Percentiles rank a stretch among this genome's conserved stretches.
phyloP scores from a whole-genome alignment of 2,329 filamentous ascomycete species.

The Onygenales sp. region DNA sequence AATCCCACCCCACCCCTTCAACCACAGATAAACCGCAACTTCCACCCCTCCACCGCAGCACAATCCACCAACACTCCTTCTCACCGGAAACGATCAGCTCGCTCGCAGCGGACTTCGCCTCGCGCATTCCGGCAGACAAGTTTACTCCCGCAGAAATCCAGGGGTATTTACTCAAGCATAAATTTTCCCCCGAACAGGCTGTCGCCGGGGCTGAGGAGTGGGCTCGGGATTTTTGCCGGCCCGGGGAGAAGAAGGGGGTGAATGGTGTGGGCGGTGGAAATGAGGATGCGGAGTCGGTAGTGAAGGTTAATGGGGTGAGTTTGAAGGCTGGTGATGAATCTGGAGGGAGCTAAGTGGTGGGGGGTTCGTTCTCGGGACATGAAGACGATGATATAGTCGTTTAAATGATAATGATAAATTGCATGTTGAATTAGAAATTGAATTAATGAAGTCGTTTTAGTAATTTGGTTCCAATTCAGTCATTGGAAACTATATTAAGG shows the following conservation, averaged over 20 bases:
- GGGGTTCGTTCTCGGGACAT: too few relatives aligned
- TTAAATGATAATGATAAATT: too few relatives aligned
- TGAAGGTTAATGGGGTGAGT: not conserved
- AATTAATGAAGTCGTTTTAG: too few relatives aligned
- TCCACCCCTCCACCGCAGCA: not conserved
- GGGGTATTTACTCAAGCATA: slow-evolving; percentile 24
- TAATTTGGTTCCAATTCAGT: too few relatives aligned
- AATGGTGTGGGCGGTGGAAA: not conserved
- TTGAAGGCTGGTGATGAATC: not conserved
- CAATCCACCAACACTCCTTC: not conserved
- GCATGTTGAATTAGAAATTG: too few relatives aligned
- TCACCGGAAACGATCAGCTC: slow-evolving; percentile 11
- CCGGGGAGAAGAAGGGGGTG: too few relatives aligned
- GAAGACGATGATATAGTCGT: too few relatives aligned
- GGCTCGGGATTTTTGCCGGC: not conserved
- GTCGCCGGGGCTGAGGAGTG: slow-evolving; percentile 3
- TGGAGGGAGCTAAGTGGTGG: too few relatives aligned
- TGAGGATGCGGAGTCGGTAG: not conserved
- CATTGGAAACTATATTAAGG: too few relatives aligned
- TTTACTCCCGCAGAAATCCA: slow-evolving; percentile 34
- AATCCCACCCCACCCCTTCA: not conserved
- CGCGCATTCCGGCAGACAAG: slow-evolving; percentile 21
- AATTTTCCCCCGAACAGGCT: not conserved
- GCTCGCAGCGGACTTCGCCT: slow-evolving; percentile 23
- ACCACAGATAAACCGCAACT: not conserved